Base-by-base conservation (phyloP, 805 yeast species). In the Priceomyces fermenticarens region DNA sequence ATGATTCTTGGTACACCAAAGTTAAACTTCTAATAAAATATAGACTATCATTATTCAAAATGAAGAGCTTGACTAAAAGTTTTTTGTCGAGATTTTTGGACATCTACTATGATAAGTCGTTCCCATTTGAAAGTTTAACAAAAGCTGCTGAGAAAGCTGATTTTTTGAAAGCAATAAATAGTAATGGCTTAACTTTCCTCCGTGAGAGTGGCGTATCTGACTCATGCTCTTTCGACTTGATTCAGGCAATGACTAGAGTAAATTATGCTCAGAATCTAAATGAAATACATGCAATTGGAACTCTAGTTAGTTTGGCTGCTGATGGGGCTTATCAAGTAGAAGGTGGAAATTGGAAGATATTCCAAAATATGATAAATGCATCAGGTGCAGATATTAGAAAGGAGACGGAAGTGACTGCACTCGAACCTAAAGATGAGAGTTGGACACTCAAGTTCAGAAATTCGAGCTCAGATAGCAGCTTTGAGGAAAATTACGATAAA, bases 341-440 rank as follows among this genome's bases (percentile, higher is more conserved):
- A 3, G 79, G 78, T 4, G 80, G 80, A 4, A 75, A 74, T 45
- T 67, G 58, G 50, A 56, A 54, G 40, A 65, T 75, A 12, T 75
- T 75, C 48, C 65, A 67, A 20, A 50, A 49, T 4, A 67, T 73
- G 58, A 46, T 70, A n/a, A 45, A 60, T 2, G 32, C 32, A 3
- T 64, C 78, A 0, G 46, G 41, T 1, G 75, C 78, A 0, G 42
- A 37, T 2, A 41, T 73, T 26, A 28, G 32, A 13, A 23, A 41
- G 5, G 48, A 55, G 30, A 50, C 67, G 27, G 13, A 31, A 28
- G 38, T 17, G 5, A 10, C 30, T n/a, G n/a, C 38, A 9, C 17
- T 12, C 7, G 8, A 15, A 11, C 6, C 20, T 4, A 27, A 33
- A 10, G 35, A 26, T 3, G 26, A 12, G 10, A 31, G 32, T 10